A percentile compares a stretch with the other conserved stretches of the same genome.
These are phyloP conservation scores for Sugiyamaella castrensis DNA, from an alignment of 1,139 yeast genomes.

Conservation along the genomic window DNA sequence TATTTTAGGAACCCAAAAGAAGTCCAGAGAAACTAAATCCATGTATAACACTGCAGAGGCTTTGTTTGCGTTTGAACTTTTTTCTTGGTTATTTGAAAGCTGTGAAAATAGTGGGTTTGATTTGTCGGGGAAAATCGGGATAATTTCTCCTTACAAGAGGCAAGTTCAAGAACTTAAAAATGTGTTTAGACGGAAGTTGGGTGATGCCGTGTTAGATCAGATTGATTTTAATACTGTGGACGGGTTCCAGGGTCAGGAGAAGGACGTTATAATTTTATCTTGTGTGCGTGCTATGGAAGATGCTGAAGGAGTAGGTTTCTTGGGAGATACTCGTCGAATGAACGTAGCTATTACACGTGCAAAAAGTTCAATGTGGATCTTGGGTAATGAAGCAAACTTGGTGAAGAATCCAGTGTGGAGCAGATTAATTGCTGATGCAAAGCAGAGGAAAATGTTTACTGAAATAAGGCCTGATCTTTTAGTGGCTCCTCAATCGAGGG, in stretches of 20 bases:
- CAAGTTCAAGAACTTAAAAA: constrained; percentile 64
- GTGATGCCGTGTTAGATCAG: constrained; percentile 57
- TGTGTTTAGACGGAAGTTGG: constrained; percentile 58
- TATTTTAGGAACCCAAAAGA: constrained; percentile 60
- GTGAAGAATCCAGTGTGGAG: constrained; percentile 65
- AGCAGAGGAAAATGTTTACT: constrained; percentile 42
- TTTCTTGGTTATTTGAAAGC: constrained; percentile 36
- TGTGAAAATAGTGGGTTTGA: constrained; percentile 42
- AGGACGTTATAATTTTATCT: constrained; percentile 87
- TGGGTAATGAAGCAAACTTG: constrained; percentile 62
- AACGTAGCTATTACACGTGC: constrained; percentile 96
- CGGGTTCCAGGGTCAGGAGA: constrained; percentile 98
- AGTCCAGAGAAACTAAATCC: constrained; percentile 63
- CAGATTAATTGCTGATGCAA: constrained; percentile 62
- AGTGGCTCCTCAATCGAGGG: no score
- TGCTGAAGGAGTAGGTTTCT: constrained; percentile 69
- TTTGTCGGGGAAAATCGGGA: constrained; percentile 74
- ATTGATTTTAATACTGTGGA: constrained; percentile 94
- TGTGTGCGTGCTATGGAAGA: constrained; percentile 83
- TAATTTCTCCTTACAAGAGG: constrained; percentile 92
- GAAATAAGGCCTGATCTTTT: no score
- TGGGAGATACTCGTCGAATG: constrained; percentile 89
- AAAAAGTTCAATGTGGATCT: constrained; percentile 82
- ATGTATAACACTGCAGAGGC: constrained; percentile 71
- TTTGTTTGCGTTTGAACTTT: constrained; percentile 64